These are phyloP conservation scores for Tephrocybe sp. DNA, from an alignment of 768 basidiomycete genomes.

Conservation along the genomic window DNA sequence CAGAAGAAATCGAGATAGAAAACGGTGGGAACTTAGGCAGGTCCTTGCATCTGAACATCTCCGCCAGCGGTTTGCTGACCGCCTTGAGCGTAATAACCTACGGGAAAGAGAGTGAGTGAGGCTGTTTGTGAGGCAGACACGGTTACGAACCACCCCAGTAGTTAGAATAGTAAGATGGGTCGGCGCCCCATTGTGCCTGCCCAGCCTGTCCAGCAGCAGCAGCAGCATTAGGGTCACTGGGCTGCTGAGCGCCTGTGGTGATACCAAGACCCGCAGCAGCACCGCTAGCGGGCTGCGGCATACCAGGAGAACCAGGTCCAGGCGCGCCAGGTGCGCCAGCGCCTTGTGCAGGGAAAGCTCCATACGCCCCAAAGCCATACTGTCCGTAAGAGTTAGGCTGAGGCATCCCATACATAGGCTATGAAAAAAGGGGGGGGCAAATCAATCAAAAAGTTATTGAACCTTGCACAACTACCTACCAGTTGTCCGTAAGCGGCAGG, in stretches of 20 bases:
- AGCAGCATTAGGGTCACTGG: conserved; percentile 54
- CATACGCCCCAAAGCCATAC: conserved; percentile 75
- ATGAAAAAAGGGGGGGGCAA: conserved; percentile 5
- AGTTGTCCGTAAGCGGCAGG: conserved; percentile 77
- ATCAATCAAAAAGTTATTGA: neutral
- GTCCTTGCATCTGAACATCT: conserved; percentile 56
- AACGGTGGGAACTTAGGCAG: conserved; percentile 35
- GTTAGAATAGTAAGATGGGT: conserved; percentile 77
- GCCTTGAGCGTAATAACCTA: conserved; percentile 82
- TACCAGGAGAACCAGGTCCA: conserved; percentile 55
- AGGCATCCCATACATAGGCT: conserved; percentile 92
- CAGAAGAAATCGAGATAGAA: conserved; percentile 25
- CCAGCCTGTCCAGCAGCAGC: conserved; percentile 56
- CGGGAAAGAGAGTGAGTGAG: conserved; percentile 14
- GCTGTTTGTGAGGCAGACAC: neutral
- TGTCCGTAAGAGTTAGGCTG: conserved; percentile 79
- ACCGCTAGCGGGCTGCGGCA: conserved; percentile 56
- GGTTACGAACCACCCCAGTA: conserved; percentile 76
- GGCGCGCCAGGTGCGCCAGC: conserved; percentile 47
- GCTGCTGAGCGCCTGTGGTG: conserved; percentile 55
- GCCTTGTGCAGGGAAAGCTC: conserved; percentile 65
- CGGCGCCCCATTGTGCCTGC: conserved; percentile 78
- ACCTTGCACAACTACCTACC: conserved; percentile 44
- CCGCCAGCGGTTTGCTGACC: conserved; percentile 56
- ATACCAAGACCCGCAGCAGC: conserved; percentile 56